Evolutionary conservation across 164 flowering plant species (phyloP), one percentile per base, ranked within the genome.

Genomic region (Stephania yunnanensis): DNA sequence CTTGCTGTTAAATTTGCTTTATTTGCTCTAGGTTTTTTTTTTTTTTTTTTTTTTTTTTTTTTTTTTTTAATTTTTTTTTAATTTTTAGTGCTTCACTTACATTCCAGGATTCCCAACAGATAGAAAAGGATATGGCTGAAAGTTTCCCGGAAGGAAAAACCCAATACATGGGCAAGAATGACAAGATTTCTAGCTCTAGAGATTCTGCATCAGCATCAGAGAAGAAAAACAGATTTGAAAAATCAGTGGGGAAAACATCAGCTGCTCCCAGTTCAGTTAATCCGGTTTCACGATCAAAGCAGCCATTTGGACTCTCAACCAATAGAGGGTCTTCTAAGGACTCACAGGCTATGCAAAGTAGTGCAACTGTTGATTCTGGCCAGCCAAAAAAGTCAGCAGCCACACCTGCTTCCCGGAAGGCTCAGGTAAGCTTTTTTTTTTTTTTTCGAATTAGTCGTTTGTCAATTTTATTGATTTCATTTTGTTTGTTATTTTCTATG

Each of bases 181-280:
- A 81, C 79, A 90, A 87, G 81, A 78, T 84, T 67, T 69, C 76
- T 15, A 64, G 76, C 70, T 30, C 81, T 29, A 86, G 77, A 81
- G 58, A 45, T 76, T 75, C 75, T 50, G 76, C 79, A 19, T 71
- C 82, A 65, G 68, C 79, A 64, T 73, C 7, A 29, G 55, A 72
- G 77, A 85, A 83, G 82, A 87, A 83, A 80, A 82, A 48, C 78
- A 86, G 77, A 72, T 86, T 82, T 80, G 85, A 78, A 64, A 87
- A 83, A 74, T 82, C 78, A 76, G 75, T 15, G 5, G 87, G 74
- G 71, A 85, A 25, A 22, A 63, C 76, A 68, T 31, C 79, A 53
- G 53, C 80, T 75, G 71, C 70, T 74, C 75, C 84, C 72, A 89
- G 86, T 86, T 88, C 20, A 12, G 64, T 58, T 58, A 12, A 58